Base-by-base conservation (phyloP, 2,329 filamentous ascomycete species). In the Mycosphaerella sp. region DNA sequence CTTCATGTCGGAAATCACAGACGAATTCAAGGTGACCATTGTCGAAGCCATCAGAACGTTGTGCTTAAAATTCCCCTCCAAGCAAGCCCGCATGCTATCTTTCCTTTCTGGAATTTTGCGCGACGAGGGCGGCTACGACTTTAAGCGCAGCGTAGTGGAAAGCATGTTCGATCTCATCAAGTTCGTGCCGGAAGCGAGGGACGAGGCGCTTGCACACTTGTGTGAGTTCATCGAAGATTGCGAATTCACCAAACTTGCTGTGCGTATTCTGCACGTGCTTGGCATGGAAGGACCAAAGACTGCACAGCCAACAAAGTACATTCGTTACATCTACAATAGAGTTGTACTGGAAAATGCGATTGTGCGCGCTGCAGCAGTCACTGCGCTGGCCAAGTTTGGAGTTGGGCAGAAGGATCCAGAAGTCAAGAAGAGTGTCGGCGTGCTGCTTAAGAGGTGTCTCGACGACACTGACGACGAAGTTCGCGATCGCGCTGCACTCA, bases 1-100 rank as follows among this genome's bases (percentile, higher is more conserved):
- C 35, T 96, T 98, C 75, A 97, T 98, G 93, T 88, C 90, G 4
- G 93, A 97, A 71, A 97, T 97, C 60, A 96, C 91, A 6, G 93
- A 98, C 67, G 93, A 98, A 71, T 98, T 98, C 79, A 98, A 97
- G 78, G 95, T 98, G 61, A 98, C 93, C n/a, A 95, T 98, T 64
- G 91, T 98, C 39, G 93, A 98, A 71, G 93, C 93, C 37, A 96
- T 98, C 66, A 86, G 93, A 55, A 97, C 93, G 3, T 75, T 98
- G 36, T 97, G 91, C 69, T 77, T 98, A 62, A 98, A 98, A 74
- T 98, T 98, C 75, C 93, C 93, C 30, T 90, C 82, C 74, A 98
- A 98, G 75, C 93, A 98, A 73, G 91, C 91, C 41, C 90, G 89
- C 56, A 97, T 98, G 90, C 83, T 98, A 46, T 83, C 88, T 44